Conservation (phyloP, 2,329 filamentous ascomycete species). For the Aspergillus tanneri region DNA sequence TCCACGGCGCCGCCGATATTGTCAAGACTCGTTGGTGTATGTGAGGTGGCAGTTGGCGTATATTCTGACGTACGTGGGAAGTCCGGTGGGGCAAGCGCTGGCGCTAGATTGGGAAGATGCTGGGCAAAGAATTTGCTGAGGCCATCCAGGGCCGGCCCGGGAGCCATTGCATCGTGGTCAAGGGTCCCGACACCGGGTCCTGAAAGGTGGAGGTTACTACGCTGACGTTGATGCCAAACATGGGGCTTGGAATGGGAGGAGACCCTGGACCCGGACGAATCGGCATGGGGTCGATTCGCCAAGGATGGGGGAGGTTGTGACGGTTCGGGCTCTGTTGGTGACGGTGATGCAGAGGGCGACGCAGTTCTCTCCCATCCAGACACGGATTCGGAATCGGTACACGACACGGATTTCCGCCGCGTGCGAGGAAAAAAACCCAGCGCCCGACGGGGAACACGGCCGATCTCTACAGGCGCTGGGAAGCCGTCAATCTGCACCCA, state of each 20-base stretch:
- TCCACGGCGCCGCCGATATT: conserved; percentile 85
- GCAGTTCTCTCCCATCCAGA: conserved; percentile 33
- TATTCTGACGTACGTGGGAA: conserved; percentile 39
- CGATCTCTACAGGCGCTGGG: conserved; percentile 75
- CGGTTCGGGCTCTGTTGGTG: conserved; percentile 28
- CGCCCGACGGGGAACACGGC: conserved; percentile 73
- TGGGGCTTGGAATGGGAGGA: conserved; percentile 31
- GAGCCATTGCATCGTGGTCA: conserved; percentile 50
- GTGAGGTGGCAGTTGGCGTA: conserved; percentile 32
- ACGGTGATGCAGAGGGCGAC: conserved; percentile 27
- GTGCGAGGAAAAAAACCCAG: conserved; percentile 91
- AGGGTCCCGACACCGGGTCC: conserved; percentile 88
- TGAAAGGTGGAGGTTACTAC: conserved; percentile 61
- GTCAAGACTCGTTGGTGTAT: conserved; percentile 58
- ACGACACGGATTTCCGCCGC: conserved; percentile 72
- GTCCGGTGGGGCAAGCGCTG: conserved; percentile 61
- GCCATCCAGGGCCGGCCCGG: conserved; percentile 77
- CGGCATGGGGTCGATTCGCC: conserved; percentile 29
- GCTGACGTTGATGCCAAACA: conserved; percentile 42
- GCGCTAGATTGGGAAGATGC: conserved; percentile 75
- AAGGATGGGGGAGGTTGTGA: conserved; percentile 26
- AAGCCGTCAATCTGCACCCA: conserved; percentile 80
- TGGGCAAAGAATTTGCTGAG: conserved; percentile 81
- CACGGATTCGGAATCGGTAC: conserved; percentile 58
- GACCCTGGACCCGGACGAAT: conserved; percentile 28